Percentiles rank a stretch among this genome's conserved stretches.
Conservation (phyloP, 1,284 basidiomycete species). For the Fomitopsis schrenkii region DNA sequence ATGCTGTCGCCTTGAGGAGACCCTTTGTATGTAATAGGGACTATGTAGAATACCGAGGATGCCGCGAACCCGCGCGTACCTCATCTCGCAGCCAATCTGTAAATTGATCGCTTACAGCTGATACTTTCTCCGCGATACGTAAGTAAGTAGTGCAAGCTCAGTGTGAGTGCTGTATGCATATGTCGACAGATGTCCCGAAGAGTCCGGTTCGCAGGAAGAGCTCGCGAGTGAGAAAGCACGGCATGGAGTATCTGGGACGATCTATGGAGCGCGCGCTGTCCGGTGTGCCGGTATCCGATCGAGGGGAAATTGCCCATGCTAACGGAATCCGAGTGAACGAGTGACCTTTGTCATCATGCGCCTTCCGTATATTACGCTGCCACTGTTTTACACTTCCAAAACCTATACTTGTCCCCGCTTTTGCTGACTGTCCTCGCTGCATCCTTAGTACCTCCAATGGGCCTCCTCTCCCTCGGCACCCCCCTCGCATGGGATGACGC, state of each 20-base stretch:
- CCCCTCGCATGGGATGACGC: slow-evolving; percentile 93
- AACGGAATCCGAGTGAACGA: not conserved
- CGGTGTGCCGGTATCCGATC: not conserved
- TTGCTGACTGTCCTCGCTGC: not conserved
- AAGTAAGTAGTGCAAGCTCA: not conserved
- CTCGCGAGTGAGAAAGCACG: not conserved
- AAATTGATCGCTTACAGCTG: not conserved
- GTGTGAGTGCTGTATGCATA: too few species aligned
- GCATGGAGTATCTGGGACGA: not conserved
- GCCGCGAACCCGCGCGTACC: not conserved
- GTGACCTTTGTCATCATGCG: not conserved
- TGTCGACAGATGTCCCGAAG: not conserved
- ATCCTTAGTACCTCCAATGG: slow-evolving; percentile 60
- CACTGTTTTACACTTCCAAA: not conserved
- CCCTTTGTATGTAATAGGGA: not conserved
- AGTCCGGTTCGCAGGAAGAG: not conserved
- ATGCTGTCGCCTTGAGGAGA: too few species aligned
- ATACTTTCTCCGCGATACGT: not conserved
- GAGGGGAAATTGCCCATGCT: not conserved
- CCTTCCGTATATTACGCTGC: not conserved
- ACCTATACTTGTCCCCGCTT: not conserved
- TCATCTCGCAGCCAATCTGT: not conserved
- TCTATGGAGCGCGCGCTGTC: not conserved
- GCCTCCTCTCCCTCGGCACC: slow-evolving; percentile 91
- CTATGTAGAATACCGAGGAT: not conserved